phyloP scores from a whole-genome alignment of 2,329 filamentous ascomycete genomes.

The Dactylellina leptospora region DNA sequence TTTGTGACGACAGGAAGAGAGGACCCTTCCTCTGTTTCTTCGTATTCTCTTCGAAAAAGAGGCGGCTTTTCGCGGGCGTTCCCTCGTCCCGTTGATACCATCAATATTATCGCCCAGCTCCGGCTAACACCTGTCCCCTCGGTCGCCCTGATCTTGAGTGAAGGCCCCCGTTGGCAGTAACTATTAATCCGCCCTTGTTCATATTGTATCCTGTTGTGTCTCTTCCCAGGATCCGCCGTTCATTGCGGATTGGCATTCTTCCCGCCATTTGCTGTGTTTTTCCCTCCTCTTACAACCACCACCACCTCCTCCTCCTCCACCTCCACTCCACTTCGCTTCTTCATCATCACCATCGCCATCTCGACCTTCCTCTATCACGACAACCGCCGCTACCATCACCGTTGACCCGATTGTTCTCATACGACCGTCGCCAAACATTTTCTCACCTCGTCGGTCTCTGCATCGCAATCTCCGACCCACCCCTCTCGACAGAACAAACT shows the following conservation, averaged over 20 bases:
- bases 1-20: slow-evolving; percentile 12
- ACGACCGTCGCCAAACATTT: slow-evolving; percentile 8
- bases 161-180: neutral
- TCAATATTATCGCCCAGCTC: too few relatives aligned
- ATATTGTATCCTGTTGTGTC: slow-evolving; percentile 7
- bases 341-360: slow-evolving; percentile 9
- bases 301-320: slow-evolving; percentile 2
- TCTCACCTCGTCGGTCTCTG: neutral
- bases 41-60: slow-evolving; percentile 16
- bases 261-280: slow-evolving; percentile 18
- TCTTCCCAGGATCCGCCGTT: slow-evolving; percentile 30
- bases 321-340: neutral
- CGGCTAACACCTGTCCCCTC: neutral
- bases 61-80: slow-evolving; percentile 46
- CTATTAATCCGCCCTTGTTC: neutral
- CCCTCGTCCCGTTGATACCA: too few relatives aligned
- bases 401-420: slow-evolving; percentile 3
- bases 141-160: neutral
- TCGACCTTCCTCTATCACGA: slow-evolving; percentile 2
- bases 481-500: slow-evolving; percentile 14
- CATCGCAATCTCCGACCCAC: slow-evolving; percentile 39
- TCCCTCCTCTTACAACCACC: too few relatives aligned
- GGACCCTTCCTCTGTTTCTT: neutral
- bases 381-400: neutral
- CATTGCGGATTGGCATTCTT: slow-evolving; percentile 25